Evolutionary conservation across 2,329 filamentous ascomycete genomes (phyloP), one percentile per base, ranked within the genome.

Genomic region (Beauveria australis): DNA sequence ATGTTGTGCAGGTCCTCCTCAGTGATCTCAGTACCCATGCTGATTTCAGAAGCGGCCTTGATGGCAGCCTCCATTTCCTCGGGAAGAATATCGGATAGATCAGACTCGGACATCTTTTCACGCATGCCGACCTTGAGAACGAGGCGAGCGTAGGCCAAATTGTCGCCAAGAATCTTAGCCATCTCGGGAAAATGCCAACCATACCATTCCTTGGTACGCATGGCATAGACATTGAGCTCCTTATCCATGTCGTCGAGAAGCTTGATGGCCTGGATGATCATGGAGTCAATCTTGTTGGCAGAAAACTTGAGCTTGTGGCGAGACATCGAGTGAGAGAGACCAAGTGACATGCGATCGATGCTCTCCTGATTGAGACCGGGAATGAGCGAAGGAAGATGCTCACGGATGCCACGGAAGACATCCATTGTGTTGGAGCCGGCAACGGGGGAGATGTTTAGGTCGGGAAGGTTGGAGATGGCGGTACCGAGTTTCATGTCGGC

Each of bases 151-250:
- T 96, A 99, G 66, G 92, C 92, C 64, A 96, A 79, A 78, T 99
- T 99, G 82, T 99, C 94, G 75, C 95, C 95, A 67, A 97, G 83
- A 71, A 97, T 96, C 78, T 92, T 93, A 71, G 91, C 92, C 83
- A 99, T 87, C 80, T 99, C 94, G 46, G 94, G 94, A 81, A 97
- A 99, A 78, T 97, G 94, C 94, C 94, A 99, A 70, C 94, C 94
- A 74, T 99, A 99, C 94, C 94, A 99, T 77, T 99, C 94, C 86
- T 97, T 97, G 64, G 97, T 92, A 75, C 94, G 85, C 94, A 99
- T 99, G 66, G 94, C 93, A 73, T 97, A 97, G 68, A 91, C 94
- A 81, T 99, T 99, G 65, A 99, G 81, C 77, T 99, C 94, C 82
- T 99, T 99, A 80, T 99, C 94, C 64, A 99, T 80, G 66, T 99